A percentile compares a stretch with the other conserved stretches of the same genome.
Conservation (phyloP, 148 eudicot genomes). For the Persicaria tinctoria region DNA sequence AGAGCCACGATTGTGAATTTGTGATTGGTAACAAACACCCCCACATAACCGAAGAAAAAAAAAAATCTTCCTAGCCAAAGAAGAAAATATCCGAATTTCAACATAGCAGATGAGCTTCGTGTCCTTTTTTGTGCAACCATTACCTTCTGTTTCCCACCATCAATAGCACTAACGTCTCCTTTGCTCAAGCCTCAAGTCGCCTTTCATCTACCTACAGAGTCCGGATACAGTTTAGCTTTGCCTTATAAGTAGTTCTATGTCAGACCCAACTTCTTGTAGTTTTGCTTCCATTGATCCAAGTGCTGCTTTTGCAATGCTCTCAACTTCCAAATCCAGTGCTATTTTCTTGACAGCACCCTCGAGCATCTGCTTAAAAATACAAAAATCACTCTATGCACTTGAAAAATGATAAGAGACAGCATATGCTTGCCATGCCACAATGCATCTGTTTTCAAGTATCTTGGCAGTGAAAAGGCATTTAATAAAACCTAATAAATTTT, state of each 20-base stretch:
- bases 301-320: slow-evolving; percentile 60
- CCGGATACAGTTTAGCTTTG: slow-evolving; percentile 19
- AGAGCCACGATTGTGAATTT: too few relatives aligned
- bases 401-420: neutral
- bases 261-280: slow-evolving; percentile 84
- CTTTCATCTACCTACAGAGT: neutral
- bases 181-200: neutral
- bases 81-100: too few relatives aligned
- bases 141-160: neutral
- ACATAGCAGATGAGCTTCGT: too few relatives aligned
- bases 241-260: slow-evolving; percentile 49
- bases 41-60: too few relatives aligned
- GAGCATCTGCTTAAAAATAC: slow-evolving; percentile 52
- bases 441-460: neutral
- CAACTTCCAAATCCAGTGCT: slow-evolving; percentile 86
- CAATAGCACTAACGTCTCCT: neutral
- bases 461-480: neutral
- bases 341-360: slow-evolving; percentile 65
- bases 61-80: too few relatives aligned
- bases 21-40: too few relatives aligned
- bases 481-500: neutral
- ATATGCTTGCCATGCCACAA: neutral
- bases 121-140: too few relatives aligned
- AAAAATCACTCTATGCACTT: neutral
- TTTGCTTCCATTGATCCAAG: slow-evolving; percentile 66